Conservation (phyloP, 768 basidiomycete genomes). For the Hygrocybe punicea region DNA sequence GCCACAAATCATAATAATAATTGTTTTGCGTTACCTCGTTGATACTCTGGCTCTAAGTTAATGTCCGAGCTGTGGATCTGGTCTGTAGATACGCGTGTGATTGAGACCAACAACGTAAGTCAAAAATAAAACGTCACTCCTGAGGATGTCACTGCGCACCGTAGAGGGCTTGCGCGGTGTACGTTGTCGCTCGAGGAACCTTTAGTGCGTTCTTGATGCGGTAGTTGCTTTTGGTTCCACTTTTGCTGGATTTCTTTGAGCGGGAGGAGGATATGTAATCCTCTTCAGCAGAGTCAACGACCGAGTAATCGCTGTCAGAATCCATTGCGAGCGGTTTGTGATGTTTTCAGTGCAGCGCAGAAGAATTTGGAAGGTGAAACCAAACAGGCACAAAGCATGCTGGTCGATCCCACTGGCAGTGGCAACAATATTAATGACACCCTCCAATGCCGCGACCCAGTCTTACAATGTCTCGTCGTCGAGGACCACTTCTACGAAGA, state of each 20-base stretch:
- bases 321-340: conserved; percentile 6
- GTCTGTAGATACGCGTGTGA: conserved; percentile 43
- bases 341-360: not conserved
- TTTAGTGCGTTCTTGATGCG: conserved; percentile 47
- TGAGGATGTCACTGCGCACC: no score
- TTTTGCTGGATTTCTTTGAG: conserved; percentile 5
- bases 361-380: no score
- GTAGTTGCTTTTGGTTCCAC: conserved; percentile 22
- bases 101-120: no score
- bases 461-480: conserved; percentile 16
- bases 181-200: conserved; percentile 57
- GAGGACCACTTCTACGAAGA: conserved; percentile 38
- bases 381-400: not conserved
- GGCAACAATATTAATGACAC: not conserved
- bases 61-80: conserved; percentile 64
- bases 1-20: no score
- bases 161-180: conserved; percentile 59
- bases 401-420: not conserved
- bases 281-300: conserved; percentile 28
- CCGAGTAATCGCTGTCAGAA: conserved; percentile 30
- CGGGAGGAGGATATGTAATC: conserved; percentile 10
- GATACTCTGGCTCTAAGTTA: conserved; percentile 73
- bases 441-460: conserved; percentile 20
- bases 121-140: no score
- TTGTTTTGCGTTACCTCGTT: no score